A percentile compares a stretch with the other conserved stretches of the same genome.
These are phyloP conservation scores for Vitis labrusca DNA, from an alignment of 164 flowering plant genomes.

Conservation along the genomic window DNA sequence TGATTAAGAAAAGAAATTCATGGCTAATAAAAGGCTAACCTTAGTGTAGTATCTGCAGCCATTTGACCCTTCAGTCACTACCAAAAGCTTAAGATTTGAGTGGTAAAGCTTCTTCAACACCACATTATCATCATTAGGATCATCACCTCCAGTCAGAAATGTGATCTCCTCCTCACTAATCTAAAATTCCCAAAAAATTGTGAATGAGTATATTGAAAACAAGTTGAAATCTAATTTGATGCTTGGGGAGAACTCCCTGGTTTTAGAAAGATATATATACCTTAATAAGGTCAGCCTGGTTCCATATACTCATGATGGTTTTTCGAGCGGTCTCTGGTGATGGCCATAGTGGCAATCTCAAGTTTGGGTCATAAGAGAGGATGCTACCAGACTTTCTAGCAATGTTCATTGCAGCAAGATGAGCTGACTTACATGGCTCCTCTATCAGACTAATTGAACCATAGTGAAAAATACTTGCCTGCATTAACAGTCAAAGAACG, in stretches of 20 bases:
- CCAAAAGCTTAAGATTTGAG: conserved; percentile 65
- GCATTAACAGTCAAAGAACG: conserved; percentile 10
- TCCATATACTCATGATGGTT: conserved; percentile 75
- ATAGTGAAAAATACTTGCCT: conserved; percentile 72
- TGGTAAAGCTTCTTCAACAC: conserved; percentile 66
- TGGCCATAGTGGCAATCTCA: conserved; percentile 78
- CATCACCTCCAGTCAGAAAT: conserved; percentile 68
- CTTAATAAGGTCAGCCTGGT: conserved; percentile 75
- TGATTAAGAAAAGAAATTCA: no score
- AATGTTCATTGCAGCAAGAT: conserved; percentile 63
- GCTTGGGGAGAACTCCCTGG: no score
- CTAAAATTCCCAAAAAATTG: conserved; percentile 26
- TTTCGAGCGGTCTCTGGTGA: conserved; percentile 66
- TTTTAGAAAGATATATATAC: conserved; percentile 18
- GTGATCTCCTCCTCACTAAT: conserved; percentile 71
- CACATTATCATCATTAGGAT: conserved; percentile 69
- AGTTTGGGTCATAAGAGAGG: conserved; percentile 77
- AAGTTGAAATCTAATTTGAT: no score
- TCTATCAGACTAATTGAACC: conserved; percentile 81
- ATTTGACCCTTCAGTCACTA: conserved; percentile 65
- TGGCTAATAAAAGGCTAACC: conserved; percentile 25
- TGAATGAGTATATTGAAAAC: no score
- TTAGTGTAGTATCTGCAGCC: conserved; percentile 84
- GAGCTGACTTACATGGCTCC: conserved; percentile 73
- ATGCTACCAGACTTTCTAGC: conserved; percentile 64